Base-by-base conservation (phyloP, 2,329 filamentous ascomycete genomes). In the Rhynchosporium agropyri region DNA sequence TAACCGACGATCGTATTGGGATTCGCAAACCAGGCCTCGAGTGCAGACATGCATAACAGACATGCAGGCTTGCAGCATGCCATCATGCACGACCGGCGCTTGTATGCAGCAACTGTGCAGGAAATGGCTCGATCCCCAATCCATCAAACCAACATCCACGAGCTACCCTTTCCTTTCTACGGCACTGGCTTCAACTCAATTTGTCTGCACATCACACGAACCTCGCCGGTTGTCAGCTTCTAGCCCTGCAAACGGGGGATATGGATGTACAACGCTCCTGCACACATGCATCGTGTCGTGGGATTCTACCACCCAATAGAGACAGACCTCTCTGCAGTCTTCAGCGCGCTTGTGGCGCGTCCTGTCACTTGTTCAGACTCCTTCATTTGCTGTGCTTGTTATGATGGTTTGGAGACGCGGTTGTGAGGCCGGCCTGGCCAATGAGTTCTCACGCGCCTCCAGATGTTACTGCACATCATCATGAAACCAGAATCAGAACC, bases 341-440 rank as follows among this genome's bases (percentile, higher is more conserved):
- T 54, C 36, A 54, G 58, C 63, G 63, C 63, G 63, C 60, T 63
- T 65, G 50, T 58, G 45, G 60, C 63, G 63, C 61, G 60, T 62
- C 56, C 49, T 15, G n/a, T 33, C 12, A 43, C 20, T 43, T 15
- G 7, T 43, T 31, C 28, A 29, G 38, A 26, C 26, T 38, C 29
- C 28, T 28, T 59, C 48, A 63, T 60, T 60, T 57, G 50, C 36
- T 59, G 61, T 33, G 50, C 38, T 43, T 63, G 53, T 56, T 43
- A 50, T 43, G 60, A 57, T 8, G 28, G 10, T 33, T 26, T 28
- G 42, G 20, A 40, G 38, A 60, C 38, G 33, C 46, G 36, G 31
- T 45, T 53, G 31, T 13, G 33, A 40, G 13, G 15, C 55, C 28
- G 33, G 36, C 38, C 43, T n/a, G 36, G 5, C 40, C 40, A 13